Conservation (phyloP, 257 asterid species). For the Solanum peruvianum region DNA sequence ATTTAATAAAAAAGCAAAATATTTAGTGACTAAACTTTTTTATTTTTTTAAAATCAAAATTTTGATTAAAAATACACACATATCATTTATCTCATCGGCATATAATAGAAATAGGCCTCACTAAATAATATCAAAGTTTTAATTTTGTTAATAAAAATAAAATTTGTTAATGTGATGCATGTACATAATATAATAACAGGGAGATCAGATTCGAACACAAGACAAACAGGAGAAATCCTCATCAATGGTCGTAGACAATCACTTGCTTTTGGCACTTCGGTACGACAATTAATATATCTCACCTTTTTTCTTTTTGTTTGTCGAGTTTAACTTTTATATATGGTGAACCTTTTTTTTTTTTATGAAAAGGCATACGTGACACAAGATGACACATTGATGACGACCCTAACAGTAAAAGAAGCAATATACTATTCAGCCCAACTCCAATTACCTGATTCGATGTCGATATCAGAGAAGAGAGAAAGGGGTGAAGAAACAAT, state of each 20-base stretch:
- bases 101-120: no score
- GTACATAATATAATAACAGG: conserved; percentile 13
- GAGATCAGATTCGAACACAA: conserved; percentile 38
- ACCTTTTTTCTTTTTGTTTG: not conserved
- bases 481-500: conserved; percentile 36
- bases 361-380: conserved; percentile 46
- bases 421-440: conserved; percentile 46
- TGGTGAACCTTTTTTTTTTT: no score
- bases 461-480: conserved; percentile 28
- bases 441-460: conserved; percentile 39
- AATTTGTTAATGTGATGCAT: not conserved
- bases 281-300: conserved; percentile 2
- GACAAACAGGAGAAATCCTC: conserved; percentile 46
- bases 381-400: conserved; percentile 46
- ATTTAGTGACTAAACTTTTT: no score
- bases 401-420: conserved; percentile 49
- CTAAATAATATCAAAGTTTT: no score
- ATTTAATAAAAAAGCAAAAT: not conserved
- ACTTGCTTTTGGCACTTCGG: conserved; percentile 60
- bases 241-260: conserved; percentile 48
- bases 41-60: no score
- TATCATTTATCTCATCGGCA: no score
- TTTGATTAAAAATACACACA: no score
- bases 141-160: not conserved
- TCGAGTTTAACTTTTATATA: not conserved